A percentile compares a stretch with the other conserved stretches of the same genome.
These are phyloP conservation scores for Colletotrichum echinochloae DNA, from an alignment of 2,329 filamentous ascomycete genomes.

Conservation along the genomic window DNA sequence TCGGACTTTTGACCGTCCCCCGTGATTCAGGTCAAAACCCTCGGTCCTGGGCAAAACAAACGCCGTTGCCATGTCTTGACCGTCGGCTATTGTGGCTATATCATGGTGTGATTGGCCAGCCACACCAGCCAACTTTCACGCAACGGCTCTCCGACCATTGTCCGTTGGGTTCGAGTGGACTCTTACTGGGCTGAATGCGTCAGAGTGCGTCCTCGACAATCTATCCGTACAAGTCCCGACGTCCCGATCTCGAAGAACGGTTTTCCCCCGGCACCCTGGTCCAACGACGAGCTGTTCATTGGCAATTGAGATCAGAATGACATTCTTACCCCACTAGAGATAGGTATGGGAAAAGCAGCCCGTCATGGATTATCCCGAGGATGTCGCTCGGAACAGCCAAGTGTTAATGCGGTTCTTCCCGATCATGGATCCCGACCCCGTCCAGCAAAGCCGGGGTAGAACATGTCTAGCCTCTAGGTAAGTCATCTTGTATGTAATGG, in stretches of 20 bases:
- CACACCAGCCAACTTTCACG: background rate
- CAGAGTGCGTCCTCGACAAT: conserved; percentile 38
- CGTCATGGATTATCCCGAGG: conserved; percentile 40
- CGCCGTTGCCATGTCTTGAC: conserved; percentile 6
- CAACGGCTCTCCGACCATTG: conserved; percentile 20
- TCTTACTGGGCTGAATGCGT: conserved; percentile 32
- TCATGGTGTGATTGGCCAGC: conserved; percentile 30
- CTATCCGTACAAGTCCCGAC: conserved; percentile 33
- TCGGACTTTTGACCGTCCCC: conserved; percentile 1
- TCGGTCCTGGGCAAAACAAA: conserved; percentile 20
- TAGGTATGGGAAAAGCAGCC: conserved; percentile 19
- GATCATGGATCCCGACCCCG: conserved; percentile 40
- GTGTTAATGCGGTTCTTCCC: conserved; percentile 41
- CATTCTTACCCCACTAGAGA: conserved; percentile 28
- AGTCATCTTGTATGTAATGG: conserved; percentile 21
- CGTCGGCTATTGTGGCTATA: conserved; percentile 1
- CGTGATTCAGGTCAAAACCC: conserved; percentile 21
- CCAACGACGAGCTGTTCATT: conserved; percentile 29
- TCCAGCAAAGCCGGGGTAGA: conserved; percentile 39
- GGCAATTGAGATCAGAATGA: conserved; percentile 27
- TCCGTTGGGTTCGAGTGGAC: conserved; percentile 23
- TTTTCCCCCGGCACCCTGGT: conserved; percentile 35
- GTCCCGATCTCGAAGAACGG: conserved; percentile 36
- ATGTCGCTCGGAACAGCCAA: conserved; percentile 36
- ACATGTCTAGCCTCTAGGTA: conserved; percentile 29